phyloP scores from a whole-genome alignment of 805 yeast genomes.

The Yarrowia porcina region DNA sequence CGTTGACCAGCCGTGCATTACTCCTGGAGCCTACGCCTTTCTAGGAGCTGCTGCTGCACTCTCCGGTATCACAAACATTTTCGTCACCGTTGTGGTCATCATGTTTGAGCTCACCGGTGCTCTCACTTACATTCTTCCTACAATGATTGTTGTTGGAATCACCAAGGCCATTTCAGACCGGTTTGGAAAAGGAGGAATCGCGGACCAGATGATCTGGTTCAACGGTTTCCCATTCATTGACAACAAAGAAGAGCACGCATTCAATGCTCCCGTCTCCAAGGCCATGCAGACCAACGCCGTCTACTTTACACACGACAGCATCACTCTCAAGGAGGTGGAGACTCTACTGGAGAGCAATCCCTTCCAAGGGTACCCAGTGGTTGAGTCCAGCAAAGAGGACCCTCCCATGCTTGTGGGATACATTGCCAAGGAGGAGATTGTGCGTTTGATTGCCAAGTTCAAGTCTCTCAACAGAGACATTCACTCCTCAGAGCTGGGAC shows the following conservation, averaged over 20 bases:
- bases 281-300: conserved; percentile 43
- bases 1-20: conserved; percentile 56
- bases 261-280: conserved; percentile 50
- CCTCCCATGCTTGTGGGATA: conserved; percentile 37
- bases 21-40: conserved; percentile 93
- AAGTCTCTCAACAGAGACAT: conserved; percentile 6
- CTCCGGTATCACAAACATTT: conserved; percentile 89
- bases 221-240: conserved; percentile 83
- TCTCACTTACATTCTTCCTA: conserved; percentile 81
- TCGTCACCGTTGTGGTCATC: conserved; percentile 88
- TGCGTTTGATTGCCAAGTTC: conserved; percentile 27
- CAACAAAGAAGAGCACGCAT: conserved; percentile 64
- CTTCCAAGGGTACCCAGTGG: conserved; percentile 41
- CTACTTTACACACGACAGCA: conserved; percentile 29
- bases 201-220: conserved; percentile 88
- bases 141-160: conserved; percentile 91
- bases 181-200: conserved; percentile 84
- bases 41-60: conserved; percentile 95
- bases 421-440: conserved; percentile 35
- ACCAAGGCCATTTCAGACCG: conserved; percentile 76
- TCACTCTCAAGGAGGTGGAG: conserved; percentile 31
- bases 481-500: neutral
- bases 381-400: conserved; percentile 31
- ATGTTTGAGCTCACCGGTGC: conserved; percentile 98
- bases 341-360: conserved; percentile 29